phyloP scores from a whole-genome alignment of 345 rosid genomes.

The Linum trigynum region DNA sequence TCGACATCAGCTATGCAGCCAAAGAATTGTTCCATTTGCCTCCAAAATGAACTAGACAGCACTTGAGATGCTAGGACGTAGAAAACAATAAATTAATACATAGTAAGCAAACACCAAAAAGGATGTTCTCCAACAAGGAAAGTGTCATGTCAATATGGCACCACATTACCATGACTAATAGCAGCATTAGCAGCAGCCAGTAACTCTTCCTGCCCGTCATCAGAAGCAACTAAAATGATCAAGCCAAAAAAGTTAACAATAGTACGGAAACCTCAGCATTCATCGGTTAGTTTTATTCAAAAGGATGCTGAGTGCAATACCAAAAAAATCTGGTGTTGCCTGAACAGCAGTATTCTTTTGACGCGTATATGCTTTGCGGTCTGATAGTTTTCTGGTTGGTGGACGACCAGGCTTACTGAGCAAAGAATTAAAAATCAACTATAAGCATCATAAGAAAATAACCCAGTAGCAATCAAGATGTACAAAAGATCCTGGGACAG shows the following conservation, averaged over 20 bases:
- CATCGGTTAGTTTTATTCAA: slow-evolving; percentile 10
- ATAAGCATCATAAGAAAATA: slow-evolving; percentile 15
- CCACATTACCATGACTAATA: slow-evolving; percentile 45
- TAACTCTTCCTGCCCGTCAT: slow-evolving; percentile 76
- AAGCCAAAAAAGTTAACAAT: slow-evolving; percentile 20
- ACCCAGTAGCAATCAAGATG: neutral
- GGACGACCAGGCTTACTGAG: slow-evolving; percentile 91
- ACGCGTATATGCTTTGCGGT: slow-evolving; percentile 72
- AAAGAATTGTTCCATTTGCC: slow-evolving; percentile 70
- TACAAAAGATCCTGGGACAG: neutral
- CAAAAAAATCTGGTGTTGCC: slow-evolving; percentile 62
- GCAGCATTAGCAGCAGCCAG: slow-evolving; percentile 73
- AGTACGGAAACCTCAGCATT: slow-evolving; percentile 2
- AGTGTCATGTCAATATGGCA: no score
- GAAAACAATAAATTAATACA: slow-evolving; percentile 22
- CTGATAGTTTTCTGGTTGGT: slow-evolving; percentile 81
- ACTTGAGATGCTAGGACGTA: slow-evolving; percentile 45
- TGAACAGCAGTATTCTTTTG: slow-evolving; percentile 49
- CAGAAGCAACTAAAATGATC: slow-evolving; percentile 53
- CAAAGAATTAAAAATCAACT: slow-evolving; percentile 21
- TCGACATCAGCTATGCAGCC: slow-evolving; percentile 60
- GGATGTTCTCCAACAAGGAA: neutral
- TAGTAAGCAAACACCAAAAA: slow-evolving; percentile 9
- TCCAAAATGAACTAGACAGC: slow-evolving; percentile 56
- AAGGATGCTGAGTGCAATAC: slow-evolving; percentile 35